Evolutionary conservation across 805 yeast species (phyloP).

Genomic region (Lipomyces spencermartinsiae): DNA sequence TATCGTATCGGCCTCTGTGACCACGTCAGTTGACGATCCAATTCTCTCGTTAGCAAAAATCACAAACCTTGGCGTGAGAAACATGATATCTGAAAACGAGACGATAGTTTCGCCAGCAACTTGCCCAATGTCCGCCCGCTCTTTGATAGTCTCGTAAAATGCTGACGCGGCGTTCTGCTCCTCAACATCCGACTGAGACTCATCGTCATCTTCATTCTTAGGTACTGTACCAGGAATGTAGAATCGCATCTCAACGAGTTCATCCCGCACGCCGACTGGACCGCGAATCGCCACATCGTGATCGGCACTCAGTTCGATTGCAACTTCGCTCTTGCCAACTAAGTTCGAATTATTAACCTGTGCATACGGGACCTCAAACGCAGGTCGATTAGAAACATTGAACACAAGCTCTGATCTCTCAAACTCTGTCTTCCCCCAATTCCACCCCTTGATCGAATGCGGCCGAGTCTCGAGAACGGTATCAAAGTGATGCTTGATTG

Average conservation of each 20-base stretch:
- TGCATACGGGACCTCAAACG: conserved; percentile 86
- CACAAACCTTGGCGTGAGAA: conserved; percentile 72
- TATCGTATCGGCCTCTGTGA: conserved; percentile 92
- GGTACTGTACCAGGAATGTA: conserved; percentile 86
- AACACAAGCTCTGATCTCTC: conserved; percentile 91
- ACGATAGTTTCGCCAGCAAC: conserved; percentile 95
- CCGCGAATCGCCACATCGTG: conserved; percentile 53
- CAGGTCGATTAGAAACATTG: conserved; percentile 83
- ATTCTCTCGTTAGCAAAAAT: neutral
- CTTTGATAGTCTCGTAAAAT: conserved; percentile 89
- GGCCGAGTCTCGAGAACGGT: conserved; percentile 80
- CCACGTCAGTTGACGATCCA: neutral
- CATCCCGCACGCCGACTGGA: conserved; percentile 78
- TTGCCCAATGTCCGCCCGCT: conserved; percentile 92
- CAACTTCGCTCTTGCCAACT: conserved; percentile 92
- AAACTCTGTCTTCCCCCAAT: conserved; percentile 95
- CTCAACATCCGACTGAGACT: conserved; percentile 48
- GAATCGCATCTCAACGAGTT: conserved; percentile 90
- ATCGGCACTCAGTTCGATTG: conserved; percentile 73
- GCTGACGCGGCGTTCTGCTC: conserved; percentile 77
- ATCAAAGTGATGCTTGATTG: conserved; percentile 76
- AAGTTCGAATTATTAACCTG: conserved; percentile 83
- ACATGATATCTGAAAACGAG: conserved; percentile 86
- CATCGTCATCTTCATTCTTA: conserved; percentile 49
- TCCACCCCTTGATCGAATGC: conserved; percentile 97